Percentiles rank a stretch among this genome's conserved stretches.
Evolutionary conservation across 2,329 filamentous ascomycete species (phyloP).

Genomic region (Stagonosporopsis vannaccii): DNA sequence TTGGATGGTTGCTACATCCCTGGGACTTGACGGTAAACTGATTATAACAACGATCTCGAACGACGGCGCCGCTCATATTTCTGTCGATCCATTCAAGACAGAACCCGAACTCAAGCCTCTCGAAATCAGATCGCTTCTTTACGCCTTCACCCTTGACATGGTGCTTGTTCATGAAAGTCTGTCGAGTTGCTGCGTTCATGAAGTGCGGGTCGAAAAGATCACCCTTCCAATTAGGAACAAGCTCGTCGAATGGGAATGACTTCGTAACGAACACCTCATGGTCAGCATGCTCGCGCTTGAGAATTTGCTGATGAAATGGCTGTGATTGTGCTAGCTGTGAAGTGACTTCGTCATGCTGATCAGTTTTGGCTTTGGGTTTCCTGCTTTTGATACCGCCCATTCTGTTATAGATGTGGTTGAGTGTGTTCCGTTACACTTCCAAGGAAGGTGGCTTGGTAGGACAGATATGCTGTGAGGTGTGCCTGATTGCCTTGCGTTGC

Average conservation of each 20-base stretch:
- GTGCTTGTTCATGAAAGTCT: background rate
- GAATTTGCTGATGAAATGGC: background rate
- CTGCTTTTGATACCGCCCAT: background rate
- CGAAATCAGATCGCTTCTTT: slow-evolving; percentile 8
- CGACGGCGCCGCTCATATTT: background rate
- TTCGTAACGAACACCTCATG: background rate
- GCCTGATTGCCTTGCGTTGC: no score
- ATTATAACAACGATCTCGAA: slow-evolving; percentile 12
- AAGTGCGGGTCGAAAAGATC: background rate
- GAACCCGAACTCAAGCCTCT: background rate
- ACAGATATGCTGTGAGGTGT: no score
- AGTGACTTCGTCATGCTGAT: background rate
- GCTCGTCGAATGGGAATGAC: background rate
- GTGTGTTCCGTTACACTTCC: background rate
- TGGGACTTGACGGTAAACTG: slow-evolving; percentile 6
- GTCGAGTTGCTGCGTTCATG: background rate
- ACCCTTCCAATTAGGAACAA: background rate
- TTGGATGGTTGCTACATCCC: slow-evolving; percentile 6
- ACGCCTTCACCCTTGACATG: background rate
- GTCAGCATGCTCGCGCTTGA: background rate
- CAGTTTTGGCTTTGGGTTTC: background rate
- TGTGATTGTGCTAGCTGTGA: background rate
- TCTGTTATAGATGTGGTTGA: background rate
- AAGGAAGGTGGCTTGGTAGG: no score
- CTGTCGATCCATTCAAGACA: slow-evolving; percentile 14